These are phyloP conservation scores for Carex cristatella DNA, from an alignment of 176 grass and related monocot species.

Conservation along the genomic window DNA sequence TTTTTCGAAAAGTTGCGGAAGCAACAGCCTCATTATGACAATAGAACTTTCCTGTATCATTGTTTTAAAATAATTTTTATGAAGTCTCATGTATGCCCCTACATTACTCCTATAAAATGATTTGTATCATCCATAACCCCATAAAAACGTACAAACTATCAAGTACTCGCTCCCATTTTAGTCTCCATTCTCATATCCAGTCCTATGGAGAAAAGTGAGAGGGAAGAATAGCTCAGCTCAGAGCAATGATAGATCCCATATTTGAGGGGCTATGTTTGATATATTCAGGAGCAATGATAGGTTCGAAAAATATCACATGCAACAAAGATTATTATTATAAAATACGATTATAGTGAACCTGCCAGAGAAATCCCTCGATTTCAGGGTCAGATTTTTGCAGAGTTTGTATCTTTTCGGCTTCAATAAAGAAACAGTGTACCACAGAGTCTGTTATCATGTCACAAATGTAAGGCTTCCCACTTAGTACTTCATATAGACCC, in stretches of 20 bases:
- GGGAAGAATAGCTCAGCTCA: background rate
- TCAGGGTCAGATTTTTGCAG: conserved; percentile 47
- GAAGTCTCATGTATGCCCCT: background rate
- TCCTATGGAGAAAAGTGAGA: background rate
- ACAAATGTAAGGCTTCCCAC: conserved; percentile 83
- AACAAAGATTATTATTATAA: background rate
- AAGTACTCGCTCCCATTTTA: background rate
- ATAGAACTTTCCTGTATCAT: conserved; percentile 68
- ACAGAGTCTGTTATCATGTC: conserved; percentile 76
- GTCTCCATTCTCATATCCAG: background rate
- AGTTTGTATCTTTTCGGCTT: conserved; percentile 73
- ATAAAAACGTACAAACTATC: background rate
- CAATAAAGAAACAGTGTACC: conserved; percentile 88
- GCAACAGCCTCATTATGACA: conserved; percentile 58
- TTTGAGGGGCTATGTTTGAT: background rate
- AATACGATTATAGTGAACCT: conserved; percentile 38
- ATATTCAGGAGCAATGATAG: background rate
- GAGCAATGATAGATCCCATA: background rate
- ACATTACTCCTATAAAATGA: background rate
- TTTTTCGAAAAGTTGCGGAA: conserved; percentile 89
- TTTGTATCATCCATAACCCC: background rate
- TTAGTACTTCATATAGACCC: conserved; percentile 81
- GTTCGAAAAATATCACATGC: background rate
- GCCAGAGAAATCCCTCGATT: conserved; percentile 86
- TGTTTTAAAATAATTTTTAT: background rate